These are phyloP conservation scores for Xylaria sp. DNA, from an alignment of 2,329 filamentous ascomycete species.

Conservation along the genomic window DNA sequence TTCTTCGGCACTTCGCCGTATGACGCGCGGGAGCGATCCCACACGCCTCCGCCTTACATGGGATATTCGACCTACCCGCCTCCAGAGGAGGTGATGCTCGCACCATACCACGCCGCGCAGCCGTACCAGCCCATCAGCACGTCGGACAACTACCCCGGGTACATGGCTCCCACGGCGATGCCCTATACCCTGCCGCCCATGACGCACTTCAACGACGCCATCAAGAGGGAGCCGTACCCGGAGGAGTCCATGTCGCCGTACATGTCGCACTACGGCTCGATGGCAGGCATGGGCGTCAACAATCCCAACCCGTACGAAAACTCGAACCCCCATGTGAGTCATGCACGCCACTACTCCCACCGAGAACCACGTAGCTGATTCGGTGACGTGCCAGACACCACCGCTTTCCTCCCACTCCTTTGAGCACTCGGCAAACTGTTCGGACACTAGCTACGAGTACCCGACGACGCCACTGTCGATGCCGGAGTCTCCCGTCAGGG, in stretches of 20 bases:
- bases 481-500: slow-evolving; percentile 65
- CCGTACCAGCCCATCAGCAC: slow-evolving; percentile 56
- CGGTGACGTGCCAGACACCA: slow-evolving; percentile 67
- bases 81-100: slow-evolving; percentile 65
- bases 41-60: slow-evolving; percentile 68
- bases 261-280: slow-evolving; percentile 68
- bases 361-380: slow-evolving; percentile 54
- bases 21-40: slow-evolving; percentile 69
- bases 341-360: slow-evolving; percentile 48
- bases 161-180: slow-evolving; percentile 56
- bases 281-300: slow-evolving; percentile 66
- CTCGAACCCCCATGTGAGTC: slow-evolving; percentile 76
- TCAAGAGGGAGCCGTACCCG: slow-evolving; percentile 66
- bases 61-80: slow-evolving; percentile 68
- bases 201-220: slow-evolving; percentile 63
- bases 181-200: slow-evolving; percentile 66
- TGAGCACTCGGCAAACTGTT: slow-evolving; percentile 67
- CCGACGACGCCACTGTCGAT: slow-evolving; percentile 75
- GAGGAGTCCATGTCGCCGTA: slow-evolving; percentile 66
- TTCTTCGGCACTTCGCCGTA: slow-evolving; percentile 63
- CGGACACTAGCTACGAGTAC: slow-evolving; percentile 64
- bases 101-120: slow-evolving; percentile 59
- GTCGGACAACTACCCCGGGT: slow-evolving; percentile 57
- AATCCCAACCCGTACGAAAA: slow-evolving; percentile 65
- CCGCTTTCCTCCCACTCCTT: slow-evolving; percentile 75